A percentile compares a stretch with the other conserved stretches of the same genome.
phyloP scores from a whole-genome alignment of 1,284 basidiomycete species.

The Inonotus obliquus region DNA sequence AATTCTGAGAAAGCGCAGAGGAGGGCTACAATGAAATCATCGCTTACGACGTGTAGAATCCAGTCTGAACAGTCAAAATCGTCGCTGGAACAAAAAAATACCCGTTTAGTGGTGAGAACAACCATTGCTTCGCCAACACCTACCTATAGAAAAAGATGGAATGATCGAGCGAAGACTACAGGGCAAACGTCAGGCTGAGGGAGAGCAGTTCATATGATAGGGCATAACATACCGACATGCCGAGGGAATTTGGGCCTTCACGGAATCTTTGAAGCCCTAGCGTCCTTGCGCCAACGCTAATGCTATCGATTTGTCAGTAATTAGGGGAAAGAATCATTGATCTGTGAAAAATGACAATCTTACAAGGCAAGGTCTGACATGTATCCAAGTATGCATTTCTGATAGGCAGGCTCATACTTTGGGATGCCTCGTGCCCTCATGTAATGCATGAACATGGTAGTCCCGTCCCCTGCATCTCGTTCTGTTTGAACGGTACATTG shows the following conservation, averaged over 20 bases:
- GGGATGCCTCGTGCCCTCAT: conserved; percentile 69
- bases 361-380: conserved; percentile 83
- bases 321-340: background rate
- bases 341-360: conserved; percentile 23
- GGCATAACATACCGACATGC: conserved; percentile 60
- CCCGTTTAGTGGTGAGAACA: background rate
- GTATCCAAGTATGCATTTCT: conserved; percentile 88
- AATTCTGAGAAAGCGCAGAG: conserved; percentile 1
- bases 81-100: conserved; percentile 40
- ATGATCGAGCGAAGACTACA: conserved; percentile 80
- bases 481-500: conserved; percentile 49
- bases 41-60: conserved; percentile 71
- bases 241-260: conserved; percentile 46
- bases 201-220: background rate
- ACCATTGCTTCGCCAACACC: background rate
- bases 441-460: conserved; percentile 68
- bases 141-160: conserved; percentile 75
- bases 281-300: conserved; percentile 59
- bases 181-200: background rate
- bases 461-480: conserved; percentile 39
- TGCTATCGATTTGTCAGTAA: conserved; percentile 37
- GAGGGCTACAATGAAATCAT: background rate
- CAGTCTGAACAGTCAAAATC: conserved; percentile 76
- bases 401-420: conserved; percentile 65
- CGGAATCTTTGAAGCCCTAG: conserved; percentile 55